These are phyloP conservation scores for Endothia cerciana DNA, from an alignment of 2,329 filamentous ascomycete genomes.

Conservation along the genomic window DNA sequence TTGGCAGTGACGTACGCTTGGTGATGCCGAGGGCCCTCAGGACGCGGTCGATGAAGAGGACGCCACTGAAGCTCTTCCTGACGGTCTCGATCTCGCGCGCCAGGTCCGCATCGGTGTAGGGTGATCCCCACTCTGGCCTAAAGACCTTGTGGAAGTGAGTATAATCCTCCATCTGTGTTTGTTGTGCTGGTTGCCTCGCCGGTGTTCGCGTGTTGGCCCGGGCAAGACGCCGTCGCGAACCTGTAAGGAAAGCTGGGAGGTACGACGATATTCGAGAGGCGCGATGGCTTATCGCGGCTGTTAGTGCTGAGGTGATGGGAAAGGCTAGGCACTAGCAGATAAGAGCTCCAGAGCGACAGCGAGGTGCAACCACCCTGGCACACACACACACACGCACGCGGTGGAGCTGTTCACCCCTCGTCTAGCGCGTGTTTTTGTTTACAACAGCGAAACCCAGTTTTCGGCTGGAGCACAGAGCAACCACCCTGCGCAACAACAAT, in stretches of 20 bases:
- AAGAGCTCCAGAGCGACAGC: background rate
- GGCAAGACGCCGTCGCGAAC: background rate
- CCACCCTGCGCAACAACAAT: slow-evolving; percentile 13
- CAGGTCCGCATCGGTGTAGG: slow-evolving; percentile 61
- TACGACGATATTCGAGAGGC: background rate
- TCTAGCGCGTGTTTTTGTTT: slow-evolving; percentile 41
- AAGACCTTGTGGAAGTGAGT: slow-evolving; percentile 73
- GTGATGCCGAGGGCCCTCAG: slow-evolving; percentile 70
- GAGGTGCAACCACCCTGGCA: background rate
- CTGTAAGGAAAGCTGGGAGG: background rate
- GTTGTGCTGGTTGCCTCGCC: background rate
- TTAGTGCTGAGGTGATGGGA: background rate
- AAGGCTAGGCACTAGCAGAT: background rate
- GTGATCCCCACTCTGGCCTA: slow-evolving; percentile 59
- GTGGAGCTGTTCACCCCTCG: slow-evolving; percentile 10
- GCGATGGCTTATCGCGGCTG: background rate
- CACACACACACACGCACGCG: background rate
- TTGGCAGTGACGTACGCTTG: slow-evolving; percentile 56
- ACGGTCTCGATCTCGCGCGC: slow-evolving; percentile 67
- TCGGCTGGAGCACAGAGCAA: slow-evolving; percentile 27
- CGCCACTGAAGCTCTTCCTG: slow-evolving; percentile 69
- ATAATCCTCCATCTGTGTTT: slow-evolving; percentile 62
- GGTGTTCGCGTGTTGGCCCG: background rate
- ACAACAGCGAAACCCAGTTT: slow-evolving; percentile 33
- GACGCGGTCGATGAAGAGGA: slow-evolving; percentile 80